Percentiles rank a stretch among this genome's conserved stretches.
These are phyloP conservation scores for Chrysosporium keratinophilum DNA, from an alignment of 2,329 filamentous ascomycete genomes.

Conservation along the genomic window DNA sequence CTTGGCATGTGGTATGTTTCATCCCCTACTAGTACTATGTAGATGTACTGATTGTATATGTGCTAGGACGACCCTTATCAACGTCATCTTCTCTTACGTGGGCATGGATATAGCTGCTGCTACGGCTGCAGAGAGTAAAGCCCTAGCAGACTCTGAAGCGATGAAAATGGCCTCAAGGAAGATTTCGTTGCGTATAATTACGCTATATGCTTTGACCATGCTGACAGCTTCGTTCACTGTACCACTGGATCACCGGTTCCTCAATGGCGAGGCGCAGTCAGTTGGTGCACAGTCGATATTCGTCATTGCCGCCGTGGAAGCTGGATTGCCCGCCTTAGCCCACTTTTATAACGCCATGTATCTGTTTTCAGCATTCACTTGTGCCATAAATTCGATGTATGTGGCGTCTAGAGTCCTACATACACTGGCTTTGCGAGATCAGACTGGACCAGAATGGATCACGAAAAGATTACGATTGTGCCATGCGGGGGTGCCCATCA, in stretches of 20 bases:
- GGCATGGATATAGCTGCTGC: conserved; percentile 38
- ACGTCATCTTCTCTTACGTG: conserved; percentile 36
- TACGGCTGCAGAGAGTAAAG: conserved; percentile 37
- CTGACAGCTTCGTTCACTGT: conserved; percentile 37
- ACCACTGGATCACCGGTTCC: conserved; percentile 33
- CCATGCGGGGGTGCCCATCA: conserved; percentile 31
- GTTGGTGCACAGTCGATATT: conserved; percentile 30
- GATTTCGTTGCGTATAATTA: conserved; percentile 35
- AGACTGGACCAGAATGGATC: conserved; percentile 35
- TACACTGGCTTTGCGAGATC: conserved; percentile 32
- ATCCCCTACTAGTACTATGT: neutral
- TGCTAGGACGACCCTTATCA: conserved; percentile 36
- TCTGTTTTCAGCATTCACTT: conserved; percentile 37
- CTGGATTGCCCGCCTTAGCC: conserved; percentile 30
- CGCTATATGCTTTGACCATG: conserved; percentile 35
- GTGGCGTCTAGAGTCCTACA: conserved; percentile 36
- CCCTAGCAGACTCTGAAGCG: conserved; percentile 33
- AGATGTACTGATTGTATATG: conserved; percentile 14
- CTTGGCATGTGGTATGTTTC: conserved; percentile 31
- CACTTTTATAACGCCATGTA: conserved; percentile 39
- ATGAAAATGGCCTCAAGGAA: conserved; percentile 40
- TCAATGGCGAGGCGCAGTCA: conserved; percentile 33
- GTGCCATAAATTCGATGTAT: conserved; percentile 37
- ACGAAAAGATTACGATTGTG: conserved; percentile 30
- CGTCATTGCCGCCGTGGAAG: conserved; percentile 35